A percentile compares a stretch with the other conserved stretches of the same genome.
phyloP scores from a whole-genome alignment of 352 stramenopile genomes.

The Halophytophthora batemanensis region DNA sequence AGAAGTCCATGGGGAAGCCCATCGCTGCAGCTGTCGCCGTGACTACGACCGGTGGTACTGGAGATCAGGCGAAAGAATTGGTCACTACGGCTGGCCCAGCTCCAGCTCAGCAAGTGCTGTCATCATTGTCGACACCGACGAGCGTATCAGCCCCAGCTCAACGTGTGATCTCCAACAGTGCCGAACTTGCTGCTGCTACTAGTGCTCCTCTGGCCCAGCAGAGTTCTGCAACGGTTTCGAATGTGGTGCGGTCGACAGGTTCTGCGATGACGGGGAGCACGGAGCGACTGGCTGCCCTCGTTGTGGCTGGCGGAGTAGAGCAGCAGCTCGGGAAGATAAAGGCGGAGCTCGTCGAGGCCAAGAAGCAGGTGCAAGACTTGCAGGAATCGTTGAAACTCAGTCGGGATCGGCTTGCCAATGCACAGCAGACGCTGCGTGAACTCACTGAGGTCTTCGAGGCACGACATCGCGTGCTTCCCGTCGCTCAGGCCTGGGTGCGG shows the following conservation, averaged over 20 bases:
- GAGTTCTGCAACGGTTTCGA: conserved; percentile 1
- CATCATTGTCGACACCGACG: too few relatives aligned
- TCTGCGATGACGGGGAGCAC: conserved; percentile 38
- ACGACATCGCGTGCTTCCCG: conserved; percentile 55
- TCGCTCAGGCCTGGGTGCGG: conserved; percentile 55
- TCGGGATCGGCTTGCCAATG: conserved; percentile 52
- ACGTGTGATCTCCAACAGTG: too few relatives aligned
- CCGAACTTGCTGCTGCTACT: too few relatives aligned
- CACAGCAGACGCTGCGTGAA: conserved; percentile 54
- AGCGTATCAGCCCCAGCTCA: too few relatives aligned
- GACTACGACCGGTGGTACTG: too few relatives aligned
- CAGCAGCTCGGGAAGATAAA: conserved; percentile 75
- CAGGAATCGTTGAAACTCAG: conserved; percentile 62
- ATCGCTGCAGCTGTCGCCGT: too few relatives aligned
- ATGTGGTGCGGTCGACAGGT: conserved; percentile 24
- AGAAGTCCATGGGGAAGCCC: too few relatives aligned
- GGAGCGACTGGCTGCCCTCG: conserved; percentile 53
- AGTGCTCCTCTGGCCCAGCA: conserved; percentile 6
- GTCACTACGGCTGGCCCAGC: too few relatives aligned
- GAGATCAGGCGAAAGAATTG: too few relatives aligned
- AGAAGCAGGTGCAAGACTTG: conserved; percentile 63
- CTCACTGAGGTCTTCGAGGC: conserved; percentile 62
- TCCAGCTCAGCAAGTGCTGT: too few relatives aligned
- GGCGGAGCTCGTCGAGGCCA: conserved; percentile 60
- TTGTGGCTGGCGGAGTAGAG: conserved; percentile 65